These are phyloP conservation scores for Exidia glandulosa DNA, from an alignment of 768 basidiomycete species.

Conservation along the genomic window DNA sequence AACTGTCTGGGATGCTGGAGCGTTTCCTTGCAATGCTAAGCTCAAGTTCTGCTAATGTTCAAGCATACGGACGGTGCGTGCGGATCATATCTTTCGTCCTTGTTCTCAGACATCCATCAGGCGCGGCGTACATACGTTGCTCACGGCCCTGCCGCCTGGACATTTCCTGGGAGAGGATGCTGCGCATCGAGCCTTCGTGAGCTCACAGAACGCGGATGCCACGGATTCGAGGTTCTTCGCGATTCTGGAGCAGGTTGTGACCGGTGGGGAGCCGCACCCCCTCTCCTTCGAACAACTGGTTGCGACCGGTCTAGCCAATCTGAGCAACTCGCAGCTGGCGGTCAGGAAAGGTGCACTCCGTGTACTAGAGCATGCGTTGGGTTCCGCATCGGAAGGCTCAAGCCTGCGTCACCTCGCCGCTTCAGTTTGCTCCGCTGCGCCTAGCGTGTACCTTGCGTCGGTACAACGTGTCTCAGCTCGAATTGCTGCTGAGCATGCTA, in stretches of 20 bases:
- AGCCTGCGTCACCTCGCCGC: slow-evolving; percentile 66
- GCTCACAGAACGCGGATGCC: slow-evolving; percentile 38
- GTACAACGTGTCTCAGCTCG: slow-evolving; percentile 68
- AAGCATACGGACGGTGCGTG: slow-evolving; percentile 55
- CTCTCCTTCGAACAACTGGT: slow-evolving; percentile 66
- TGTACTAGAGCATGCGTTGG: slow-evolving; percentile 62
- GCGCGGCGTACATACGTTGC: slow-evolving; percentile 62
- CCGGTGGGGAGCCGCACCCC: slow-evolving; percentile 37
- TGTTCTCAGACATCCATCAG: slow-evolving; percentile 28
- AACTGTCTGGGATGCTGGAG: slow-evolving; percentile 43
- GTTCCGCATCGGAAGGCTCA: slow-evolving; percentile 53
- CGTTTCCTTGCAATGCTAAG: slow-evolving; percentile 60
- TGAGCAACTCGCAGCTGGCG: slow-evolving; percentile 55
- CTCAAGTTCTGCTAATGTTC: slow-evolving; percentile 39
- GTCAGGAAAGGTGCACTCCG: slow-evolving; percentile 70
- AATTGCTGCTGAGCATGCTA: slow-evolving; percentile 67
- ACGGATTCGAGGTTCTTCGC: slow-evolving; percentile 66
- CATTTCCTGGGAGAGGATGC: slow-evolving; percentile 49
- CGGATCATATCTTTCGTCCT: not conserved
- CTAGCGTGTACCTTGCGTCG: slow-evolving; percentile 70
- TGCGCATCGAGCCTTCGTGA: slow-evolving; percentile 58
- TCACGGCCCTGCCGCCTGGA: slow-evolving; percentile 47
- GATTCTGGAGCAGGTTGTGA: slow-evolving; percentile 60
- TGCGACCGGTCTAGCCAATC: slow-evolving; percentile 73
- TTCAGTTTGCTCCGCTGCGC: slow-evolving; percentile 55